Percentiles rank a stretch among this genome's conserved stretches.
These are phyloP conservation scores for Zymoseptoria brevis DNA, from an alignment of 2,329 filamentous ascomycete species.

Conservation along the genomic window DNA sequence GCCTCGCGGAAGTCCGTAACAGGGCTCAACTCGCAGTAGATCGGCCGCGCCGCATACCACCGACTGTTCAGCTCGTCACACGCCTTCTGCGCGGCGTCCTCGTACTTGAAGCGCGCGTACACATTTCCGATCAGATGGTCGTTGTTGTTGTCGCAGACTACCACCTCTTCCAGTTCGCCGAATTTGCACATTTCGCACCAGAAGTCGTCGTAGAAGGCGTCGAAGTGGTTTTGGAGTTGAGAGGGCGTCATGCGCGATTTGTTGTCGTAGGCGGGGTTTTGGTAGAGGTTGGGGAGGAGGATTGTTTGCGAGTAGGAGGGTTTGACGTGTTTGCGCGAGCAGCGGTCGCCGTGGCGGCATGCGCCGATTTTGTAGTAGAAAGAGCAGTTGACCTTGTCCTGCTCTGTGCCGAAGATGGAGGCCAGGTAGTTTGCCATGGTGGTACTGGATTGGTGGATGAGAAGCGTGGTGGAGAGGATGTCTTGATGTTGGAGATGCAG, in stretches of 20 bases:
- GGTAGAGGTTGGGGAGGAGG: constrained; percentile 96
- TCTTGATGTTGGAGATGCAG: no score
- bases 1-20: constrained; percentile 98
- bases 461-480: neutral
- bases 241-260: constrained; percentile 80
- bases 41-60: constrained; percentile 94
- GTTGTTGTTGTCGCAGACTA: constrained; percentile 99
- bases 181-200: constrained; percentile 99
- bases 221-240: constrained; percentile 98
- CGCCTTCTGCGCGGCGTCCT: constrained; percentile 86
- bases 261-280: constrained; percentile 89
- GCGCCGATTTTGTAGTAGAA: constrained; percentile 99
- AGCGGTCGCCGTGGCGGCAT: constrained; percentile 95
- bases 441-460: neutral
- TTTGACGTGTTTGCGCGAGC: constrained; percentile 98
- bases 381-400: constrained; percentile 97
- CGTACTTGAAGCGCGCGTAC: constrained; percentile 99
- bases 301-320: constrained; percentile 96
- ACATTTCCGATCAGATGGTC: constrained; percentile 98
- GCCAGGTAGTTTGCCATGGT: constrained; percentile 52
- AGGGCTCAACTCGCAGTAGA: constrained; percentile 95
- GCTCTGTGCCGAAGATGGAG: constrained; percentile 98
- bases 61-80: constrained; percentile 90
- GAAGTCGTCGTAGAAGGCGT: constrained; percentile 99
- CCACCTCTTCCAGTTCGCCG: constrained; percentile 92